A percentile compares a stretch with the other conserved stretches of the same genome.
phyloP scores from a whole-genome alignment of 139 green algal species.

The Raphidocelis subcapitata region DNA sequence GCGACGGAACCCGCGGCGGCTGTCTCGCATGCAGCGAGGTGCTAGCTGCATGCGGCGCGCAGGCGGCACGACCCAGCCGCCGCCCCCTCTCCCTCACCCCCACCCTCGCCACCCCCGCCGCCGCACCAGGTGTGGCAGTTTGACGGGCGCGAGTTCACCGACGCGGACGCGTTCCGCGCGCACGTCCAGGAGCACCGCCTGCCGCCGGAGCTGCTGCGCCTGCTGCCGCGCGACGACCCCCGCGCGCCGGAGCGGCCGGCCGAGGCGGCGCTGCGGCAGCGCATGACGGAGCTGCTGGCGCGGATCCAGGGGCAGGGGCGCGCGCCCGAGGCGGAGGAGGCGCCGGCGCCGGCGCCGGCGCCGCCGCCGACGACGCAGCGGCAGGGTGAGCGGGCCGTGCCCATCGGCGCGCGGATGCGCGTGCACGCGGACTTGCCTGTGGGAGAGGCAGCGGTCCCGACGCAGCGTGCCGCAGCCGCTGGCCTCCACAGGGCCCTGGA shows the following conservation, averaged over 20 bases:
- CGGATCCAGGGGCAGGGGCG: constrained; percentile 17
- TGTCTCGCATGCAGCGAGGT: too few relatives aligned
- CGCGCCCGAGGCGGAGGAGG: not conserved
- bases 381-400: too few relatives aligned
- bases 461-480: too few relatives aligned
- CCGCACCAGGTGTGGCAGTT: constrained; percentile 32
- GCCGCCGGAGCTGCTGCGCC: constrained; percentile 51
- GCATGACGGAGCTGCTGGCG: constrained; percentile 55
- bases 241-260: constrained; percentile 67
- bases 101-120: not conserved
- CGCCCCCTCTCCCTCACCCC: too few relatives aligned
- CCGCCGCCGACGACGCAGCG: too few relatives aligned
- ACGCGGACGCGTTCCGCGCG: constrained; percentile 61
- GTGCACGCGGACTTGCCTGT: too few relatives aligned
- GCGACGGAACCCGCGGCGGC: too few relatives aligned
- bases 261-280: constrained; percentile 68
- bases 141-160: constrained; percentile 49
- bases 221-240: constrained; percentile 72
- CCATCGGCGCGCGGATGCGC: too few relatives aligned
- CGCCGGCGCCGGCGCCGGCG: not conserved
- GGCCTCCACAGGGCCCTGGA: too few relatives aligned
- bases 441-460: too few relatives aligned
- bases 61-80: constrained; percentile 8
- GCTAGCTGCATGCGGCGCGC: too few relatives aligned
- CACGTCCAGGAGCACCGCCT: constrained; percentile 59